Evolutionary conservation across 192 early-diverging fungal species (phyloP), one percentile per base, ranked within the genome.

Genomic region (Backusella luteola): DNA sequence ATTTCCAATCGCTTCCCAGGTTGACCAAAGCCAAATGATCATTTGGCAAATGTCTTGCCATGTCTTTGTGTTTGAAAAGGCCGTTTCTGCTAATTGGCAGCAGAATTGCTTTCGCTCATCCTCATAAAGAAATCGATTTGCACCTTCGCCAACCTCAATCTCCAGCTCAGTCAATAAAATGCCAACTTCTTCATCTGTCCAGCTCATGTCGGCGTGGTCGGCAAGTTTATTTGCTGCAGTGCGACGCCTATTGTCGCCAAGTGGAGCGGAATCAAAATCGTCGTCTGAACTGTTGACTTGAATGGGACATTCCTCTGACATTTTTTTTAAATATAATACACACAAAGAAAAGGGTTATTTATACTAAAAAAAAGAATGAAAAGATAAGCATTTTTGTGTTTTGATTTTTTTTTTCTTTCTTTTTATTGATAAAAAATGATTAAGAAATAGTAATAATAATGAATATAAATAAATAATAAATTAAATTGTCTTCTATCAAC

Each of bases 11-110:
- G 68, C 68, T 23, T 69, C 36, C 68, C 68, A 69, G 3, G 68
- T 69, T 23, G 68, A 41, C 68, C 68, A 69, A n/a, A 69, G 21
- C 68, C 68, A 69, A 69, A 69, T 15, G 9, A 69, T 69, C 38
- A 38, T 69, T 21, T 69, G 35, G 11, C 21, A 69, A 38, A 69
- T 41, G n/a, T 69, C 35, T 8, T 69, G n/a, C 36, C n/a, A 21
- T 9, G 68, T 41, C 21, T 69, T 69, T 19, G n/a, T 12, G 21
- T 12, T 35, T 38, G 34, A 11, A 21, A 69, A 69, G 3, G 19
- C 68, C 5, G 7, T 38, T 14, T 41, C 34, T 2, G 68, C 34
- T 26, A 69, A 5, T 14, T 38, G 39, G 35, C 21, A 23, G 11
- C 68, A 69, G 21, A 41, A 69, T 7, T 41, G 35, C 19, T 38